phyloP scores from a whole-genome alignment of 2,329 filamentous ascomycete genomes.

The Sporothrix pseudoabietina region DNA sequence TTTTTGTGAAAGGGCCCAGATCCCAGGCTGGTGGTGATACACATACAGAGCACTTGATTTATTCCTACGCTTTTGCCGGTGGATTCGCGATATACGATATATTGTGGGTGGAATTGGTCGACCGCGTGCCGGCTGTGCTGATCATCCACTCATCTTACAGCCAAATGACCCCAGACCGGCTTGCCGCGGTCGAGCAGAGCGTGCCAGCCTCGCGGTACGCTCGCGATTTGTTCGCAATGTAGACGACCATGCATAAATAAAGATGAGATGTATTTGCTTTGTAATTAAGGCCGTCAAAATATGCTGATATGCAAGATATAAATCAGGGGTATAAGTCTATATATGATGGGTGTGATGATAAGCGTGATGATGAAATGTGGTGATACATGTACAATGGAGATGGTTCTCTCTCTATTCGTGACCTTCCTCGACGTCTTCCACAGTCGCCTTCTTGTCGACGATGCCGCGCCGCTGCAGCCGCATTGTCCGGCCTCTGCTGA shows the following conservation, averaged over 20 bases:
- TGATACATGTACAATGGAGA: neutral
- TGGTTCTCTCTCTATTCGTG: neutral
- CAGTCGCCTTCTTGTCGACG: neutral
- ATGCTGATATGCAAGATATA: constrained; percentile 12
- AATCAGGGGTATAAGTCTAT: constrained; percentile 27
- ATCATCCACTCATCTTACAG: neutral
- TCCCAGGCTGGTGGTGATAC: neutral
- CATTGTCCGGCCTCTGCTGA: neutral
- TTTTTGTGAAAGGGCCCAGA: neutral
- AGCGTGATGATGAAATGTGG: neutral
- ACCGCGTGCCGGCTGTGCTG: neutral
- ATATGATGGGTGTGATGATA: neutral
- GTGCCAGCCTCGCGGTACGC: neutral
- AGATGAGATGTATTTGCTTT: constrained; percentile 20
- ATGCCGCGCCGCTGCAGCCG: constrained; percentile 2
- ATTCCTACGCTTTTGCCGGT: neutral
- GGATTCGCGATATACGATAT: neutral
- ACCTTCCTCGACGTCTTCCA: neutral
- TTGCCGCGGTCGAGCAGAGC: neutral
- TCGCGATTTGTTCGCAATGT: neutral
- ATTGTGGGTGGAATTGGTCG: neutral
- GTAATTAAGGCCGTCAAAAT: constrained; percentile 17
- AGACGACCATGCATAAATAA: neutral
- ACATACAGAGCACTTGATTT: neutral
- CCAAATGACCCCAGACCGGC: neutral